Conservation (phyloP, 1,284 basidiomycete species). For the Inonotus hispidus region DNA sequence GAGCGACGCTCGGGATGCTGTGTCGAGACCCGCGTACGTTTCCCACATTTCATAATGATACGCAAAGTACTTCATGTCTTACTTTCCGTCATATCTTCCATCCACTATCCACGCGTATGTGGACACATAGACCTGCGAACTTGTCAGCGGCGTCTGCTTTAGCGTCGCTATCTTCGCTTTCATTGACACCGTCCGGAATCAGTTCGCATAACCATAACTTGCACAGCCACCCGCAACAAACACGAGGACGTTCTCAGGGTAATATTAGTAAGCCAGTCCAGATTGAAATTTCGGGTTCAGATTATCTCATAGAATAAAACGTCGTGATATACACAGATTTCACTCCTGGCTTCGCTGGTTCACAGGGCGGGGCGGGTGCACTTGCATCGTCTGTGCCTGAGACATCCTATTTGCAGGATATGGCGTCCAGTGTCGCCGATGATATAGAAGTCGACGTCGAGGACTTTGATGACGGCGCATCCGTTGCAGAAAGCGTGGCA, state of each 20-base stretch:
- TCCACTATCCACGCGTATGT: background rate
- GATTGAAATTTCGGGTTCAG: background rate
- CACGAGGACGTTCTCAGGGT: constrained; percentile 21
- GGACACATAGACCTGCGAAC: constrained; percentile 35
- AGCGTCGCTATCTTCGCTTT: constrained; percentile 39
- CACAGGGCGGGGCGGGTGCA: background rate
- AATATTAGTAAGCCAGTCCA: constrained; percentile 16
- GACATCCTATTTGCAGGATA: background rate
- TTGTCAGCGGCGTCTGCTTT: constrained; percentile 41
- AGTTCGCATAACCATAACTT: constrained; percentile 20
- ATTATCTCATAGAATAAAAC: background rate
- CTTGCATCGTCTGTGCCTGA: constrained; percentile 9
- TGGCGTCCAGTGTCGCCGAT: constrained; percentile 12
- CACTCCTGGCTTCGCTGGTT: background rate
- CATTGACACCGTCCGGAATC: constrained; percentile 43
- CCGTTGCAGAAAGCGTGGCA: constrained; percentile 36
- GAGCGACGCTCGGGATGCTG: constrained; percentile 73
- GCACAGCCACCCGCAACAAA: constrained; percentile 23
- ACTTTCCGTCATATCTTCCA: background rate
- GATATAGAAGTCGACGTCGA: constrained; percentile 21
- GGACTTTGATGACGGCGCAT: constrained; percentile 26
- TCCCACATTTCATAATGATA: constrained; percentile 16
- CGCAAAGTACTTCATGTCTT: constrained; percentile 13
- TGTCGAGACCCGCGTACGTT: constrained; percentile 63
- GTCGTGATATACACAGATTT: constrained; percentile 1